A percentile compares a stretch with the other conserved stretches of the same genome.
Evolutionary conservation across 805 yeast genomes (phyloP).

Genomic region (Candida michaelii): DNA sequence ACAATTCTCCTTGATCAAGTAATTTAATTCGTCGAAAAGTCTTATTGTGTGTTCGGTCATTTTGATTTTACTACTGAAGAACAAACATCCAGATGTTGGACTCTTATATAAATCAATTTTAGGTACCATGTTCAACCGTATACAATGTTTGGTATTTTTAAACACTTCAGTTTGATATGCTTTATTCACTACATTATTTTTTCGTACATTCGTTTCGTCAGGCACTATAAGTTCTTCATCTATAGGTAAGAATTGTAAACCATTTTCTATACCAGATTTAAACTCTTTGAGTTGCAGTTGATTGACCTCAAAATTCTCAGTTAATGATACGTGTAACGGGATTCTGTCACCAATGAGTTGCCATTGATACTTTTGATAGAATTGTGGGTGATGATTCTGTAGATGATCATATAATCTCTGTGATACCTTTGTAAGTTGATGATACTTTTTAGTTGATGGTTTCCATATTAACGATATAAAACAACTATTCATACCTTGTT

Average conservation of each 20-base stretch:
- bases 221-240: neutral
- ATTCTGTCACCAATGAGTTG: neutral
- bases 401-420: conserved; percentile 2
- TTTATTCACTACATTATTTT: neutral
- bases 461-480: conserved; percentile 11
- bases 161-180: neutral
- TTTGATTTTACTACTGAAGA: conserved; percentile 4
- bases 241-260: neutral
- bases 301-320: neutral
- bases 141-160: neutral
- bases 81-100: conserved; percentile 2
- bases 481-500: conserved; percentile 8
- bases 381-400: conserved; percentile 6
- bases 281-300: neutral
- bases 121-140: conserved; percentile 7
- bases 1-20: conserved; percentile 5
- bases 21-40: conserved; percentile 6
- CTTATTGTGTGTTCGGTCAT: neutral
- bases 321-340: conserved; percentile 6
- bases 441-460: conserved; percentile 2
- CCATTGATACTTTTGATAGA: conserved; percentile 11
- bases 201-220: neutral
- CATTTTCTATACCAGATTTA: neutral
- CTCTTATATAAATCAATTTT: conserved; percentile 4
- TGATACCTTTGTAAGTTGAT: conserved; percentile 3